Percentiles rank a stretch among this genome's conserved stretches.
Conservation (phyloP, 306 rosid genomes). For the Trifolium fragiferum region DNA sequence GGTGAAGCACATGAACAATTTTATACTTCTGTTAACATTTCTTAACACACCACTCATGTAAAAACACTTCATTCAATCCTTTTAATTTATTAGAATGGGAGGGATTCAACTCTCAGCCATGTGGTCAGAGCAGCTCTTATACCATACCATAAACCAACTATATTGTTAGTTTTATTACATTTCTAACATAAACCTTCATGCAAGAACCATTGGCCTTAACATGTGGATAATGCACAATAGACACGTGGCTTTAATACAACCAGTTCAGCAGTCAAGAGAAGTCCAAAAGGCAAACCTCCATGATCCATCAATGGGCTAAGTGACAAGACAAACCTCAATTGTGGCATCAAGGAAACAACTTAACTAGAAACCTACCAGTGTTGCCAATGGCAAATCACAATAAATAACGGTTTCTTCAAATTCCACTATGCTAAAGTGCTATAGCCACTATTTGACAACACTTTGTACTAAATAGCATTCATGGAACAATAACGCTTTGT, state of each 20-base stretch:
- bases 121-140: neutral
- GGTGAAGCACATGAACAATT: neutral
- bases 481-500: too few relatives aligned
- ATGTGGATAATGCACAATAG: too few relatives aligned
- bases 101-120: constrained; percentile 14
- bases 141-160: too few relatives aligned
- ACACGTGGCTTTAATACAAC: too few relatives aligned
- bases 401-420: neutral
- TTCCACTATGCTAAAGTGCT: neutral
- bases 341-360: neutral
- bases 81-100: constrained; percentile 2
- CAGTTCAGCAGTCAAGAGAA: too few relatives aligned
- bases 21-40: neutral
- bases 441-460: neutral
- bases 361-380: neutral
- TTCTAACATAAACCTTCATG: neutral
- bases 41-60: neutral
- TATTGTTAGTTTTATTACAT: too few relatives aligned
- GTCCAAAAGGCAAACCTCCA: too few relatives aligned
- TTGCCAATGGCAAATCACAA: neutral
- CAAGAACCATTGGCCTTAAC: neutral
- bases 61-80: neutral
- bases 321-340: neutral
- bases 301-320: neutral
- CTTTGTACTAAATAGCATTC: neutral